Base-by-base conservation (phyloP, 1,139 yeast genomes). In the Petasospora fabianii region DNA sequence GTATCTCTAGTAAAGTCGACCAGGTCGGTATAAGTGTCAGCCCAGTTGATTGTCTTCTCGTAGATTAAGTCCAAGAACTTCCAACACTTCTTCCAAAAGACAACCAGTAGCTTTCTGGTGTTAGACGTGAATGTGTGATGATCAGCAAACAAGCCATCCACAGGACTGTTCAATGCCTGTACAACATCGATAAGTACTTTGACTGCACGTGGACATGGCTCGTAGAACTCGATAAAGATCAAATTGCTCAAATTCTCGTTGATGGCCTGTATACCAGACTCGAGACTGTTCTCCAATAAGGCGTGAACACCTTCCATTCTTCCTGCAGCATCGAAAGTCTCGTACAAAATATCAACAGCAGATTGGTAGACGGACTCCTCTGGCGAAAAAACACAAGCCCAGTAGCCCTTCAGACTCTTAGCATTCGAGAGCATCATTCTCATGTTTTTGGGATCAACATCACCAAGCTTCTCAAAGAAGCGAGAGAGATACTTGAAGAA, bases 1-100 rank as follows among this genome's bases (percentile, higher is more conserved):
- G 87, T 81, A 58, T 88, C 96, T 58, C 95, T 76, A 14, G 96
- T 85, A 51, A 87, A 88, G 46, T 85, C 94, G 35, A 83, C 71
- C 56, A 86, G 67, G 36, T 73, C 73, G 0, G 71, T 70, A 53
- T 79, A 81, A 28, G 66, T 63, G 5, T 69, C 59, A 0, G 95
- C 87, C 97, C 97, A 90, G 7, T 60, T 59, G 17, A 84, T 66
- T 1, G 95, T 85, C 41, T 76, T 72, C 31, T 69, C 67, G 51
- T 84, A 88, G 4, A 86, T 73, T 71, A 81, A 72, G 33, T 76
- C 75, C 47, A 90, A 62, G 49, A 85, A 84, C 12, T 58, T 57
- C 97, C 97, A 90, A 29, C 78, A 68, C 13, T 64, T 53, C 15
- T 65, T 66, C 97, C 97, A 90, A 38, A 79, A 73, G 24, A 58